These are phyloP conservation scores for Penicillium vulpinum DNA, from an alignment of 2,329 filamentous ascomycete genomes.

Conservation along the genomic window DNA sequence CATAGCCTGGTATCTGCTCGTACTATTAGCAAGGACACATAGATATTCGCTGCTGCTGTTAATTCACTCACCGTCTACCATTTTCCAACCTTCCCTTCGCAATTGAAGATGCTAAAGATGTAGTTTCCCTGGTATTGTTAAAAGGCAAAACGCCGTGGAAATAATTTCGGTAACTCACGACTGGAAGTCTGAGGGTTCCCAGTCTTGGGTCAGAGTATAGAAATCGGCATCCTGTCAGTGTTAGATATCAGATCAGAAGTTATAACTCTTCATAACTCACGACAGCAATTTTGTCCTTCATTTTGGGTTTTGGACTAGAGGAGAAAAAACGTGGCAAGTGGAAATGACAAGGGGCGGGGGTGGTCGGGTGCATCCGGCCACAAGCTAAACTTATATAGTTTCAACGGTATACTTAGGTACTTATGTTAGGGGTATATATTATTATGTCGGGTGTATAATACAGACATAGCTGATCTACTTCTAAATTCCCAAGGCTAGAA, in stretches of 20 bases:
- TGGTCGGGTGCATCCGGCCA: neutral
- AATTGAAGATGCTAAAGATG: conserved; percentile 16
- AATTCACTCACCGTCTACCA: conserved; percentile 22
- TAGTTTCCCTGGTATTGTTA: conserved; percentile 13
- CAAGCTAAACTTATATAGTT: neutral
- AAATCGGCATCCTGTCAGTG: conserved; percentile 9
- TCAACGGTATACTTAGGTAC: neutral
- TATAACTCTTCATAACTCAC: neutral
- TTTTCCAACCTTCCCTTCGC: conserved; percentile 17
- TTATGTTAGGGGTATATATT: neutral
- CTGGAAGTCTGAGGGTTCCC: conserved; percentile 12
- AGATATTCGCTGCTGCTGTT: conserved; percentile 13
- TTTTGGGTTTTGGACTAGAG: neutral
- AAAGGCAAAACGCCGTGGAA: neutral
- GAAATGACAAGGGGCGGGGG: neutral
- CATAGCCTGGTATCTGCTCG: conserved; percentile 15
- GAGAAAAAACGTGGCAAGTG: conserved; percentile 1
- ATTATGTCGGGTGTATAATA: neutral
- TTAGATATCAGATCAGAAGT: neutral
- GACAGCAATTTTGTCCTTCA: neutral
- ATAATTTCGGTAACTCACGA: conserved; percentile 9
- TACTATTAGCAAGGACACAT: neutral
- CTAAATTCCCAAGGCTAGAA: neutral
- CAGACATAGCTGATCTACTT: neutral
- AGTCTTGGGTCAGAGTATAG: conserved; percentile 3